Conservation (phyloP, 192 early-diverging fungal genomes). For the Funneliformis geosporum region DNA sequence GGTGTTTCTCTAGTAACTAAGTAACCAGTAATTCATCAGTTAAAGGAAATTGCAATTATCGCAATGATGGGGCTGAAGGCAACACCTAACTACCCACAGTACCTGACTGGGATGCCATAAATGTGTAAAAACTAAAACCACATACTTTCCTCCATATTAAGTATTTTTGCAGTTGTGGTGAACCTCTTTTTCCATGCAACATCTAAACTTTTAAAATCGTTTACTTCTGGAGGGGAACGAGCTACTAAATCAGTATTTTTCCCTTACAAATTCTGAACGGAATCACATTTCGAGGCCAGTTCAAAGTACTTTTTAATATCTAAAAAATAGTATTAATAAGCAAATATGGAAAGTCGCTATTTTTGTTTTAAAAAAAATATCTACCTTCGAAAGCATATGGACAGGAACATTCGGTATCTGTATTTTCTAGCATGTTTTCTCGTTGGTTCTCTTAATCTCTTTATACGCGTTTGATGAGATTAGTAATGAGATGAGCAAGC, state of each 20-base stretch:
- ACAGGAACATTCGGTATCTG: background rate
- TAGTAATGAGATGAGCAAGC: too few species aligned
- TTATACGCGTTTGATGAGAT: too few species aligned
- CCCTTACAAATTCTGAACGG: background rate
- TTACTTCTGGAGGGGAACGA: slow-evolving; percentile 7
- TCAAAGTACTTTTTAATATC: slow-evolving; percentile 22
- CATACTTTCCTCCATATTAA: slow-evolving; percentile 7
- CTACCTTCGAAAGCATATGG: slow-evolving; percentile 5
- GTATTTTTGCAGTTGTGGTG: background rate
- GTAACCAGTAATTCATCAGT: background rate
- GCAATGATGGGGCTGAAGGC: slow-evolving; percentile 8
- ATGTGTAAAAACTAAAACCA: background rate
- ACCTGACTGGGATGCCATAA: slow-evolving; percentile 11
- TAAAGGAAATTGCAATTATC: slow-evolving; percentile 17
- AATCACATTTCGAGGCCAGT: background rate
- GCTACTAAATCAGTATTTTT: slow-evolving; percentile 12
- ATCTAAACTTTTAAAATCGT: slow-evolving; percentile 9
- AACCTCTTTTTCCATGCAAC: slow-evolving; percentile 1
- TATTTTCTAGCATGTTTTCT: too few species aligned
- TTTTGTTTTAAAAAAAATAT: background rate
- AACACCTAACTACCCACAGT: slow-evolving; percentile 14
- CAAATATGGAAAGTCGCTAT: background rate
- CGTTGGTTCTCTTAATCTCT: too few species aligned
- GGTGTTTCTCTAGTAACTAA: slow-evolving; percentile 9
- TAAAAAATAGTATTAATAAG: slow-evolving; percentile 11